phyloP scores from a whole-genome alignment of 2,329 filamentous ascomycete species.

The Sclerotinia sclerotiorum region DNA sequence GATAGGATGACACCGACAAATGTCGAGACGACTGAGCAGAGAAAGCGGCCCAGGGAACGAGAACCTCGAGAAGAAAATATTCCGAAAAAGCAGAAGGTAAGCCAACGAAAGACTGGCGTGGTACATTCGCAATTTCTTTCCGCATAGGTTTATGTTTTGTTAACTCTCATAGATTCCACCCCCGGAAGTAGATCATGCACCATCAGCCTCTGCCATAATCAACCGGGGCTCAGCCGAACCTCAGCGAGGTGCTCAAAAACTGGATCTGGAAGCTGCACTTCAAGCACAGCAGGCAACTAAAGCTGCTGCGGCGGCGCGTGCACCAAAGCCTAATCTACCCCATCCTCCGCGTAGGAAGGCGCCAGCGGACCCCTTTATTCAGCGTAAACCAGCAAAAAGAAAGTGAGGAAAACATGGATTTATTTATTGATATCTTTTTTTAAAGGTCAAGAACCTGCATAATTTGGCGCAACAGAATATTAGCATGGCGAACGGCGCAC shows the following conservation, averaged over 20 bases:
- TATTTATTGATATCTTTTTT: not conserved
- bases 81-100: constrained; percentile 25
- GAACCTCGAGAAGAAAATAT: constrained; percentile 5
- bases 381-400: constrained; percentile 25
- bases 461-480: not conserved
- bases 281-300: constrained; percentile 22
- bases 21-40: constrained; percentile 13
- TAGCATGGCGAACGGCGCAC: constrained; percentile 14
- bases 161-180: not conserved
- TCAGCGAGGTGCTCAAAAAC: constrained; percentile 3
- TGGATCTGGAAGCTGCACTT: constrained; percentile 22
- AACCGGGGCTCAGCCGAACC: constrained; percentile 3
- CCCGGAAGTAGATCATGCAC: not conserved
- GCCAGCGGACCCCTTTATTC: constrained; percentile 30
- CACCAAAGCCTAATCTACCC: constrained; percentile 17
- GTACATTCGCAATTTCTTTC: not conserved
- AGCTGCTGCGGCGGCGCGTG: constrained; percentile 18
- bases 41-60: constrained; percentile 20
- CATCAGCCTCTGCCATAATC: not conserved
- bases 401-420: constrained; percentile 13
- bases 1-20: not conserved
- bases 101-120: not conserved
- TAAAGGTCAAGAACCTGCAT: not conserved
- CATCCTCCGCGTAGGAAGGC: constrained; percentile 28
- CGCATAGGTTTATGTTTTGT: not conserved